These are phyloP conservation scores for Penicillium sp. DNA, from an alignment of 2,329 filamentous ascomycete species.

Conservation along the genomic window DNA sequence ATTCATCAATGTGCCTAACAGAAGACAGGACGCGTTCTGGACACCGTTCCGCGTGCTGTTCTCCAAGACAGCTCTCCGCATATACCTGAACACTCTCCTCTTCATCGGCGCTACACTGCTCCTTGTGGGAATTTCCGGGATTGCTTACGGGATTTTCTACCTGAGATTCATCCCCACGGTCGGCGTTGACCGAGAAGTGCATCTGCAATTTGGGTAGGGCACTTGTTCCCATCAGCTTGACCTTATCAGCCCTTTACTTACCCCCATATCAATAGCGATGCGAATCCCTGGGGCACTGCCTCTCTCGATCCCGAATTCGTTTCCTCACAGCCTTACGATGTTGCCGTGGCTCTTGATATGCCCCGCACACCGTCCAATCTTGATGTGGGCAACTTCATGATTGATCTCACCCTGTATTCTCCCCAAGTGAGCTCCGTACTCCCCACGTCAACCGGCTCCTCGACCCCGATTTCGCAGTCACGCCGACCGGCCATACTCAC, in stretches of 20 bases:
- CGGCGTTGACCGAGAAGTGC: conserved; percentile 61
- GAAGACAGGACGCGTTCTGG: conserved; percentile 53
- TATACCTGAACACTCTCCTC: conserved; percentile 63
- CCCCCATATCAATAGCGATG: conserved; percentile 33
- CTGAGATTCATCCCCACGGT: conserved; percentile 67
- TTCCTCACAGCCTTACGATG: conserved; percentile 78
- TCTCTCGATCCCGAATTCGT: conserved; percentile 58
- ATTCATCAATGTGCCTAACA: conserved; percentile 18
- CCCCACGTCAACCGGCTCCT: conserved; percentile 31
- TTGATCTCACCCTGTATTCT: conserved; percentile 71
- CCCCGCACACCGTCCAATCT: conserved; percentile 77
- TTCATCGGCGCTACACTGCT: conserved; percentile 54
- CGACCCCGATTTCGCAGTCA: conserved; percentile 59
- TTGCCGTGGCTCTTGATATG: conserved; percentile 71
- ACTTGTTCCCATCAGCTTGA: neutral
- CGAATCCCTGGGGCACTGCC: conserved; percentile 55
- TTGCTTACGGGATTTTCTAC: conserved; percentile 69
- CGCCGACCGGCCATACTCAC: conserved; percentile 76
- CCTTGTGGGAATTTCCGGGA: conserved; percentile 59
- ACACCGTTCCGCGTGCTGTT: conserved; percentile 56
- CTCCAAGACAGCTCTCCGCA: conserved; percentile 63
- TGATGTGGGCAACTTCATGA: conserved; percentile 89
- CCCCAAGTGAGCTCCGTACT: conserved; percentile 39
- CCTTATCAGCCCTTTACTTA: neutral
- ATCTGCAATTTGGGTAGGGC: conserved; percentile 65